Evolutionary conservation across 2,329 filamentous ascomycete genomes (phyloP), one percentile per base, ranked within the genome.

Genomic region (Claviceps paspali): DNA sequence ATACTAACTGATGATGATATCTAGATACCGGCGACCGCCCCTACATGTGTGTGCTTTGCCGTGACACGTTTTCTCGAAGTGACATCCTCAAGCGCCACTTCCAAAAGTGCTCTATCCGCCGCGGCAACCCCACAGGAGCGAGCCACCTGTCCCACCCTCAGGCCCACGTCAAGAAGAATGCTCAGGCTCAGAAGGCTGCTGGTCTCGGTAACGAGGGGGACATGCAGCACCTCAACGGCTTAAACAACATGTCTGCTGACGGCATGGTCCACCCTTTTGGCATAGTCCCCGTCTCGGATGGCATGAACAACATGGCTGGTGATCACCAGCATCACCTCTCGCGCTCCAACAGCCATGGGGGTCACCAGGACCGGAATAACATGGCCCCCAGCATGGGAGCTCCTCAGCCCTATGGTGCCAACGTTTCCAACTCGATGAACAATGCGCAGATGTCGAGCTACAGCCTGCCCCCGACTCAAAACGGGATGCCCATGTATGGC

Each of bases 21-120:
- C 39, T 51, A 94, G 88, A 98, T 66, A 96, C 91, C 43, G 91
- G 91, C 53, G 88, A 96, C 60, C 84, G 91, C 47, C 91, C 91
- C 40, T 98, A 98, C 66, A 92, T 92, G 77, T 98, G 91, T 64
- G 84, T 93, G 47, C 70, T 98, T 36, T 98, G 91, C 69, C 86
- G 91, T 59, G 91, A 96, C 61, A 96, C 87, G 24, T 98, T 98
- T 63, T 94, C 85, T 34, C 80, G 91, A 58, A 94, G 86, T 69
- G 91, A 98, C 56, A 96, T 98, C 47, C 67, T 98, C 52, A 98
- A 98, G 70, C 84, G 91, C 47, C 91, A 98, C 64, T 98, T 96
- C 64, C 87, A 95, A 61, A 98, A 98, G 68, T 98, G 91, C 65
- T 95, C 91, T 28, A 85, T 95, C 47, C 79, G 91, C 52, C 80